Base-by-base conservation (phyloP, 768 basidiomycete species). In the Kwoniella bestiolae region DNA sequence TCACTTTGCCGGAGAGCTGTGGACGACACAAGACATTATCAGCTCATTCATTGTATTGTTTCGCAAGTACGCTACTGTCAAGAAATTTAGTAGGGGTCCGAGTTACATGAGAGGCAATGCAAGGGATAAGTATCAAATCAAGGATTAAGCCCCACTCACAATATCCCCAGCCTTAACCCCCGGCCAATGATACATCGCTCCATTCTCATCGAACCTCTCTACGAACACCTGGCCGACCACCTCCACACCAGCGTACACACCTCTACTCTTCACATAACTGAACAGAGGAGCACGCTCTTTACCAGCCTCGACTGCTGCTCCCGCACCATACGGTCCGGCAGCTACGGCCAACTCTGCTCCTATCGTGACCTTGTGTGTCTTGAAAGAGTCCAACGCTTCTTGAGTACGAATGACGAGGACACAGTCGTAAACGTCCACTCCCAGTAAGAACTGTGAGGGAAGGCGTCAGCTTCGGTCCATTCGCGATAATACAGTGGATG, bases 221-320 rank as follows among this genome's bases (percentile, higher is more conserved):
- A 80, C 73, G 52, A 80, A 80, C 21, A 82, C 77, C 69, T 82
- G 81, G 2, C 81, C 81, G 23, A 81, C 77, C 2, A 82, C 56
- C 57, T 80, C 77, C 2, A 82, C 69, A 41, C 81, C 81, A 2
- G 80, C 81, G 64, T 80, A 82, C 52, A 82, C 63, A 9, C 81
- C 81, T 60, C 72, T 65, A 46, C 69, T 72, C 35, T 69, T 69
- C 34, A 80, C 72, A 60, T 79, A 81, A 59, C 72, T 75, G 28
- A 79, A 78, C n/a, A 81, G 70, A 0, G 81, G 76, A 1, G 81
- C 76, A 29, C 68, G 69, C 50, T 82, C 81, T 21, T 63, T 49
- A 6, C 81, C 79, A 2, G 73, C 73, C 63, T 82, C 81, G 1
- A 76, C 71, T 6, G 79, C 75, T 18, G 77, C 79, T 23, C 81